Percentiles rank a stretch among this genome's conserved stretches.
phyloP scores from a whole-genome alignment of 2,329 filamentous ascomycete species.

The Fusarium sp. region DNA sequence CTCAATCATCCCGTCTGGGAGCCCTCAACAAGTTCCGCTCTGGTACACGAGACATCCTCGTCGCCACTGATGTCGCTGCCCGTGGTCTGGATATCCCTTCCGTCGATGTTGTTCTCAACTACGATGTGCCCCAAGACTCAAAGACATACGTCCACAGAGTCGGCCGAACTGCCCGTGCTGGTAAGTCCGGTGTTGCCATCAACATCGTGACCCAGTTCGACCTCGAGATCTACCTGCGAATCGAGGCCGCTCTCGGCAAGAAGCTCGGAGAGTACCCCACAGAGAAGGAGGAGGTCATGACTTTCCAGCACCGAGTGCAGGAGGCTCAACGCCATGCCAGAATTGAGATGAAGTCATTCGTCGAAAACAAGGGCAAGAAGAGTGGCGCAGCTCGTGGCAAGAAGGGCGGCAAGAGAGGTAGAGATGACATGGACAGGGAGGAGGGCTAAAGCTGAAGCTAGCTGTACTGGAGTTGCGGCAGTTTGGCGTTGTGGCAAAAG shows the following conservation, averaged over 20 bases:
- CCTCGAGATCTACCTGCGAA: constrained; percentile 81
- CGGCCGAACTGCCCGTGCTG: constrained; percentile 87
- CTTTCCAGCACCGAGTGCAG: constrained; percentile 80
- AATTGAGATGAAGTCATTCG: constrained; percentile 82
- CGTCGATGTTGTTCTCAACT: constrained; percentile 90
- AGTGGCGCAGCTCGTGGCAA: constrained; percentile 59
- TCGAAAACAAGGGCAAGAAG: constrained; percentile 75
- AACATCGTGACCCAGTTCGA: constrained; percentile 90
- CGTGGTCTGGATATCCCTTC: constrained; percentile 92
- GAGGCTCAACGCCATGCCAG: constrained; percentile 86
- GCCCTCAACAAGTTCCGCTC: constrained; percentile 91
- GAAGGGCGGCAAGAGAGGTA: constrained; percentile 57
- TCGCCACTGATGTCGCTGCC: constrained; percentile 94
- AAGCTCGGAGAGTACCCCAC: constrained; percentile 76
- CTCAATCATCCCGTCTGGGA: constrained; percentile 86
- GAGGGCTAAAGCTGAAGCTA: constrained; percentile 66
- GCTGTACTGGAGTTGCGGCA: constrained; percentile 17
- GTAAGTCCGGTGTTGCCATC: constrained; percentile 84
- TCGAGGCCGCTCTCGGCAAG: constrained; percentile 84
- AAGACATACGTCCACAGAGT: constrained; percentile 95
- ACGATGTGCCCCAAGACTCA: constrained; percentile 83
- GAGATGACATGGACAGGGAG: constrained; percentile 79
- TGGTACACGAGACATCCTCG: constrained; percentile 83
- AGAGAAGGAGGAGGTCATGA: constrained; percentile 86
- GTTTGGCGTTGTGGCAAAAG: constrained; percentile 36